A percentile compares a stretch with the other conserved stretches of the same genome.
Evolutionary conservation across 345 rosid genomes (phyloP).

Genomic region (Euphorbia tirucalli): DNA sequence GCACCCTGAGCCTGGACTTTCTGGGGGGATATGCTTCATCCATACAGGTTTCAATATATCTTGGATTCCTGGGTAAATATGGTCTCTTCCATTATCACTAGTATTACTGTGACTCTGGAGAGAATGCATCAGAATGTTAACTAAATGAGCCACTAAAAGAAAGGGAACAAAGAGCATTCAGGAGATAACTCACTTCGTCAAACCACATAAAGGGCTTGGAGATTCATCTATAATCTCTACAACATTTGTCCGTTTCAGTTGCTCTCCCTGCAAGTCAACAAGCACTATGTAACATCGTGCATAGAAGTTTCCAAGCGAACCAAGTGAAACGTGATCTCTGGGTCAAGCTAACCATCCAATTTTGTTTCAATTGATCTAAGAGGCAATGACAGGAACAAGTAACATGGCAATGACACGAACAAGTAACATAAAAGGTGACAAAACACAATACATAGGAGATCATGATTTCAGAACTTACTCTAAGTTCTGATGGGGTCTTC

Average conservation of each 20-base stretch:
- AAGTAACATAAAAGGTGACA: neutral
- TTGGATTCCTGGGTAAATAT: constrained; percentile 48
- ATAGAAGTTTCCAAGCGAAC: neutral
- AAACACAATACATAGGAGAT: constrained; percentile 2
- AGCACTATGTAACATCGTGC: neutral
- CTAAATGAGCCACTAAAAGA: neutral
- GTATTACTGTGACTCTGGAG: constrained; percentile 19
- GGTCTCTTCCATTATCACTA: constrained; percentile 48
- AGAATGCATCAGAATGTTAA: constrained; percentile 2
- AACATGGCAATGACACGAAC: no score
- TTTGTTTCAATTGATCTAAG: no score
- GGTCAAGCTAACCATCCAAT: neutral
- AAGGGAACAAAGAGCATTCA: neutral
- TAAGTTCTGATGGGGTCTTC: constrained; percentile 83
- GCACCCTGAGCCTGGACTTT: constrained; percentile 60
- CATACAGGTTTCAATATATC: constrained; percentile 66
- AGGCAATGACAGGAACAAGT: neutral
- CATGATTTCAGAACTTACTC: constrained; percentile 45
- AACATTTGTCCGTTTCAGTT: constrained; percentile 49
- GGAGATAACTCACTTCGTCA: constrained; percentile 38
- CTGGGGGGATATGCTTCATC: constrained; percentile 72
- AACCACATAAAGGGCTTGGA: constrained; percentile 34
- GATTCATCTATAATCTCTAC: constrained; percentile 57
- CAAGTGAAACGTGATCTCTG: neutral
- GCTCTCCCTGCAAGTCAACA: constrained; percentile 65